Conservation (phyloP, 2,329 filamentous ascomycete species). For the Venturiaceae sp. region DNA sequence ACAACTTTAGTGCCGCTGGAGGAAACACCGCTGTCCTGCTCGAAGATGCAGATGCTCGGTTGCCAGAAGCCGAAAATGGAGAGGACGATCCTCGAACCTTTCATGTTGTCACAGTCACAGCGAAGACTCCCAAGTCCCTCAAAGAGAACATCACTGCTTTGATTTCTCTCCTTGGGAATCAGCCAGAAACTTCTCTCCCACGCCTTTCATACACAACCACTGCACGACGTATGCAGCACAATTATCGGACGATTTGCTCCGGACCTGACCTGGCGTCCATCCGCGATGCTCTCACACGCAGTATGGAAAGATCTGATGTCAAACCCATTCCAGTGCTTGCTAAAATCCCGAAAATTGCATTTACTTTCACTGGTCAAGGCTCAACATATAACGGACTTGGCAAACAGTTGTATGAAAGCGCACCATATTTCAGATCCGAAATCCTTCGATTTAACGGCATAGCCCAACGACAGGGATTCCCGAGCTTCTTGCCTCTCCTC, state of each 20-base stretch:
- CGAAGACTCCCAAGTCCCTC: slow-evolving; percentile 11
- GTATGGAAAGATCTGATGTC: slow-evolving; percentile 27
- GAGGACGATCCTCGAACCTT: slow-evolving; percentile 11
- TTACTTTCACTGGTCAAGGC: slow-evolving; percentile 32
- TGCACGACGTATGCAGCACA: slow-evolving; percentile 17
- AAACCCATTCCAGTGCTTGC: slow-evolving; percentile 11
- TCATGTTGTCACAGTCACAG: slow-evolving; percentile 14
- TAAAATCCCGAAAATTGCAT: slow-evolving; percentile 18
- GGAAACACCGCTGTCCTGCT: slow-evolving; percentile 24
- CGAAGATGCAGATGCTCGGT: slow-evolving; percentile 12
- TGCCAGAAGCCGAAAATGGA: slow-evolving; percentile 27
- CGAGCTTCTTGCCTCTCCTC: slow-evolving; percentile 16
- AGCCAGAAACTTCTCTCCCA: slow-evolving; percentile 10
- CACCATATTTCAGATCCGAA: slow-evolving; percentile 18
- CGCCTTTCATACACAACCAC: slow-evolving; percentile 18
- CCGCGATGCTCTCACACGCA: slow-evolving; percentile 34
- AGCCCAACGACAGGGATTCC: slow-evolving; percentile 19
- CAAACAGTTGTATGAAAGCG: slow-evolving; percentile 20
- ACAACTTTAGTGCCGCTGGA: slow-evolving; percentile 28
- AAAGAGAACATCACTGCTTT: slow-evolving; percentile 11
- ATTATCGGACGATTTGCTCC: slow-evolving; percentile 9
- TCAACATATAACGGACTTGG: slow-evolving; percentile 16
- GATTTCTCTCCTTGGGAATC: slow-evolving; percentile 9
- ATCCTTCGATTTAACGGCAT: slow-evolving; percentile 21
- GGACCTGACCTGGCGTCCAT: slow-evolving; percentile 30